Base-by-base conservation (phyloP, 306 rosid species). In the Citrullus mucosospermus region DNA sequence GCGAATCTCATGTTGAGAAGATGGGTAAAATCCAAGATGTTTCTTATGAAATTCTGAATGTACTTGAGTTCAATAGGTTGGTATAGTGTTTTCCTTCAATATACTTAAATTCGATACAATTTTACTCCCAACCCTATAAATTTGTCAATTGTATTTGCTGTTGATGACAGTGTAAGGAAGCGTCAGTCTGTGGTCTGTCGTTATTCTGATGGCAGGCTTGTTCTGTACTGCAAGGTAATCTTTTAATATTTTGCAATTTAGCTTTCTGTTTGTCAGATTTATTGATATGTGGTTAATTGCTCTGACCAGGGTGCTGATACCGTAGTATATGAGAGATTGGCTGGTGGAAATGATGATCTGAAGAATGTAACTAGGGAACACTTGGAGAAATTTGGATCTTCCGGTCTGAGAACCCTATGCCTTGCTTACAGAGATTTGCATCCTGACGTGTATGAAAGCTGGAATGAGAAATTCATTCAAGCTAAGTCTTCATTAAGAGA, bases 101-200 rank as follows among this genome's bases (percentile, higher is more conserved):
- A 59, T 50, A 59, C 32, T 15, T 65, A 39, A 65, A 55, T 53
- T 61, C 41, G 13, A 39, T 76, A 59, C 54, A 39, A 73, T 66
- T 34, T 78, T 30, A 66, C 54, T 61, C 77, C 57, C 76, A 32
- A 74, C 28, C 44, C 48, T 78, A 68, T 41, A 58, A 65, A 81
- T 55, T 62, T 76, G 62, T 58, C 20, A 58, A 76, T 78, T 85
- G 56, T 70, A 56, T 70, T 77, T 78, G 50, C 62, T 85, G 81
- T 71, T 84, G 63, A 60, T 81, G 79, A 78, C 83, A 95, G 97
- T 88, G 91, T 93, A 69, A 87, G 98, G 89, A 95, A 95, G 90
- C 98, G 98, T 56, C 98, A 95, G 80, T 95, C 98, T 43, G 97
- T 95, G 77, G 89, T 95, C 72, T 95, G 98, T 78, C 97, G 97